Percentiles rank a stretch among this genome's conserved stretches.
These are phyloP conservation scores for Bertia moriformis DNA, from an alignment of 2,329 filamentous ascomycete genomes.

Conservation along the genomic window DNA sequence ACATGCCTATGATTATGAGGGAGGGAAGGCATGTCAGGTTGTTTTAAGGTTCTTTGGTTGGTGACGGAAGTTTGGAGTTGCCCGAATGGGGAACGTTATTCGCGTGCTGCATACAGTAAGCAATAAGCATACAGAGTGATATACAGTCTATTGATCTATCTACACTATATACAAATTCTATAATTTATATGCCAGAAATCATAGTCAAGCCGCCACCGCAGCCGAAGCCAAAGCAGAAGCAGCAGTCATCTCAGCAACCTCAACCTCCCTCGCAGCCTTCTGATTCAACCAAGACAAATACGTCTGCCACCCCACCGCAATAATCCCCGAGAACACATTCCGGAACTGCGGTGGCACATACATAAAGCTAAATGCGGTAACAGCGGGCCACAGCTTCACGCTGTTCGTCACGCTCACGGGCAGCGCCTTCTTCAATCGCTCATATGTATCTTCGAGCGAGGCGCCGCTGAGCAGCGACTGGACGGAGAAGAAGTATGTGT, in stretches of 20 bases:
- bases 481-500: constrained; percentile 68
- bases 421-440: constrained; percentile 62
- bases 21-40: background rate
- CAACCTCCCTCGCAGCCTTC: constrained; percentile 43
- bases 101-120: too few relatives aligned
- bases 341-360: constrained; percentile 68
- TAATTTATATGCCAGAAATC: too few relatives aligned
- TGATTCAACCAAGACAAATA: constrained; percentile 74
- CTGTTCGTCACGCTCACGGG: constrained; percentile 65
- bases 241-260: background rate
- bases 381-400: constrained; percentile 75
- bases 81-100: too few relatives aligned
- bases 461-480: constrained; percentile 65
- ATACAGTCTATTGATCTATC: too few relatives aligned
- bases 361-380: constrained; percentile 77
- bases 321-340: constrained; percentile 62
- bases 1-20: constrained; percentile 1
- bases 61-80: too few relatives aligned
- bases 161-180: too few relatives aligned
- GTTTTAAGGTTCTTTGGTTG: too few relatives aligned
- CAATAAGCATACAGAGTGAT: too few relatives aligned
- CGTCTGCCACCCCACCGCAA: constrained; percentile 84
- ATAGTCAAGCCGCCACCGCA: too few relatives aligned
- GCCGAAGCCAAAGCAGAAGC: too few relatives aligned
- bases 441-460: constrained; percentile 43